These are phyloP conservation scores for Suillus subalutaceus DNA, from an alignment of 768 basidiomycete genomes.

Conservation along the genomic window DNA sequence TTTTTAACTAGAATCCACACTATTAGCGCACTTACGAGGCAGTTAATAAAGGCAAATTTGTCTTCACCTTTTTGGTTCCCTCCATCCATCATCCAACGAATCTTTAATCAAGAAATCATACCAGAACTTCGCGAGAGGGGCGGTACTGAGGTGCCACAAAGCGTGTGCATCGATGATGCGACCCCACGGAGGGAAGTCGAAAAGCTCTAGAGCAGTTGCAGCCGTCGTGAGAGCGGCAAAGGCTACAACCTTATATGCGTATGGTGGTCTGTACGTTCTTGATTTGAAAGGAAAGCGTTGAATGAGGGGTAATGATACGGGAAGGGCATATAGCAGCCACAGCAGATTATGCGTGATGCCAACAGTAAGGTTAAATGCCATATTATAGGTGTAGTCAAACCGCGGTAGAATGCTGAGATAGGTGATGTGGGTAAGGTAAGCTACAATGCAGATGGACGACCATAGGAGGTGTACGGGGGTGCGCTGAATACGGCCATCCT, in stretches of 20 bases:
- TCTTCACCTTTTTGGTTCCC: slow-evolving; percentile 38
- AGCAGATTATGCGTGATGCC: slow-evolving; percentile 80
- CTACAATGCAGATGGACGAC: slow-evolving; percentile 53
- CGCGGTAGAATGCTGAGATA: slow-evolving; percentile 77
- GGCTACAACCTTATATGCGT: slow-evolving; percentile 53
- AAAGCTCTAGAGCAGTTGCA: slow-evolving; percentile 80
- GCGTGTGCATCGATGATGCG: slow-evolving; percentile 87
- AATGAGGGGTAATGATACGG: slow-evolving; percentile 47
- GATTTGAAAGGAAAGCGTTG: slow-evolving; percentile 58
- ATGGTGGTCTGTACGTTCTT: slow-evolving; percentile 59
- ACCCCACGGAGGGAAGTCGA: slow-evolving; percentile 86
- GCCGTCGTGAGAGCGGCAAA: slow-evolving; percentile 73
- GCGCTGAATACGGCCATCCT: slow-evolving; percentile 25
- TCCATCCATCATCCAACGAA: slow-evolving; percentile 71
- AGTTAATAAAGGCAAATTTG: slow-evolving; percentile 5
- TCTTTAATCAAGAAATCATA: slow-evolving; percentile 84
- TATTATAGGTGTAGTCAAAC: slow-evolving; percentile 95
- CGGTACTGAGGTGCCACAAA: slow-evolving; percentile 90
- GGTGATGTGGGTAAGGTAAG: slow-evolving; percentile 70
- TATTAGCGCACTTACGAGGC: slow-evolving; percentile 14
- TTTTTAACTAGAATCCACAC: slow-evolving; percentile 20
- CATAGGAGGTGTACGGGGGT: slow-evolving; percentile 38
- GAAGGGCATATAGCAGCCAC: slow-evolving; percentile 78
- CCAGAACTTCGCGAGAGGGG: slow-evolving; percentile 77
- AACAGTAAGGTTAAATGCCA: slow-evolving; percentile 76